phyloP scores from a whole-genome alignment of 208 protist genomes.

The Hexamita inflata region DNA sequence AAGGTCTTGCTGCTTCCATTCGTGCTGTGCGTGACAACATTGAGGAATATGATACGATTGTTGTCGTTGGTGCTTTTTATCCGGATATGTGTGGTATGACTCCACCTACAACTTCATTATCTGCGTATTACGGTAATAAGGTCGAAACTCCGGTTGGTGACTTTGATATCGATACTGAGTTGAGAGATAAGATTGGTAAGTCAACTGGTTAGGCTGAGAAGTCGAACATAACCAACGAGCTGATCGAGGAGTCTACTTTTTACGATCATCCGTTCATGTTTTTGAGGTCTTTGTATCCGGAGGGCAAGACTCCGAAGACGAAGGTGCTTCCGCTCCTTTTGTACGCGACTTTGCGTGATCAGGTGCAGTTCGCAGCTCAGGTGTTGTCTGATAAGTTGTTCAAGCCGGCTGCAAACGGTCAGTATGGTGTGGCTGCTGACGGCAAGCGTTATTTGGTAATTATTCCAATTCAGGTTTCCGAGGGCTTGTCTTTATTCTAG shows the following conservation, averaged over 20 bases:
- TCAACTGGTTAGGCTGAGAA: background rate
- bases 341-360: background rate
- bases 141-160: slow-evolving; percentile 3
- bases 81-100: slow-evolving; percentile 2
- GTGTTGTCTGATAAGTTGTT: slow-evolving; percentile 7
- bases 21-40: background rate
- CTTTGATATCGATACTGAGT: slow-evolving; percentile 5
- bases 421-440: background rate
- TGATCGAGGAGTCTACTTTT: background rate
- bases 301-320: background rate
- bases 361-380: slow-evolving; percentile 10
- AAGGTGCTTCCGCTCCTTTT: slow-evolving; percentile 14
- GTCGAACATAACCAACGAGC: background rate
- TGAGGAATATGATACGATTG: slow-evolving; percentile 11
- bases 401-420: background rate
- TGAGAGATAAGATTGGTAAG: background rate
- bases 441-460: slow-evolving; percentile 18
- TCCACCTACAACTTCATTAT: background rate
- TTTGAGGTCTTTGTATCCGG: background rate
- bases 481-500: background rate
- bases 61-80: slow-evolving; percentile 13
- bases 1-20: slow-evolving; percentile 12
- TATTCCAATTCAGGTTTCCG: slow-evolving; percentile 14
- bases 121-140: background rate
- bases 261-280: slow-evolving; percentile 11